phyloP scores from a whole-genome alignment of 2,329 filamentous ascomycete genomes.

The Aspergillaceae sp. region DNA sequence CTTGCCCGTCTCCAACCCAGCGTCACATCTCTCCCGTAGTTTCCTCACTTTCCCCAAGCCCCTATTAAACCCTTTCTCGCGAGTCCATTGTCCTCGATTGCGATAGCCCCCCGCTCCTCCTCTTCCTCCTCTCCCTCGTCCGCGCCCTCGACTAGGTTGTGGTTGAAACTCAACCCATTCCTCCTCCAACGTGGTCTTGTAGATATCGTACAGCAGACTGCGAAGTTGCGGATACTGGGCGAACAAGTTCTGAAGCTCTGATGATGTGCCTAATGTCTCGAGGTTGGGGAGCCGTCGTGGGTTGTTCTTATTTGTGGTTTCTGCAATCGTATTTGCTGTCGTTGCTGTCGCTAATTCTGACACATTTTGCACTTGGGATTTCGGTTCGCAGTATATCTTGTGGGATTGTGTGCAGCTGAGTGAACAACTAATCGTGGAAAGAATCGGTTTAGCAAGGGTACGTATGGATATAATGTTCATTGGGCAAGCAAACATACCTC shows the following conservation, averaged over 20 bases:
- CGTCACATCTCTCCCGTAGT: slow-evolving; percentile 29
- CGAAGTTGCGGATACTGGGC: slow-evolving; percentile 31
- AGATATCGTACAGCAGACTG: slow-evolving; percentile 34
- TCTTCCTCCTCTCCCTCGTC: slow-evolving; percentile 18
- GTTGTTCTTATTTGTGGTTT: background rate
- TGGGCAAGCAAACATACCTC: slow-evolving; percentile 23
- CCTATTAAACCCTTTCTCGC: slow-evolving; percentile 36
- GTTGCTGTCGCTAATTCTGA: background rate
- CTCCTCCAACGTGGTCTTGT: slow-evolving; percentile 31
- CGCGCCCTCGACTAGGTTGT: slow-evolving; percentile 2
- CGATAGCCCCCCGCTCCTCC: slow-evolving; percentile 19
- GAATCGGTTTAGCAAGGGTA: too few species aligned
- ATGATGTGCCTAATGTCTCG: slow-evolving; percentile 17
- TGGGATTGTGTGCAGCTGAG: slow-evolving; percentile 38
- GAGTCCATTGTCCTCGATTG: slow-evolving; percentile 30
- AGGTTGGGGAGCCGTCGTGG: background rate
- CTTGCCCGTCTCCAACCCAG: slow-evolving; percentile 21
- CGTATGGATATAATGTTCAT: background rate
- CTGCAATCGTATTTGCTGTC: background rate
- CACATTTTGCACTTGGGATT: slow-evolving; percentile 9
- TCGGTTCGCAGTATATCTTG: slow-evolving; percentile 35
- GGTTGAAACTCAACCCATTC: slow-evolving; percentile 28
- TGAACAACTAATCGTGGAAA: slow-evolving; percentile 31
- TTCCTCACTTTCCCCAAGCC: slow-evolving; percentile 32
- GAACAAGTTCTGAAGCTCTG: slow-evolving; percentile 32